Evolutionary conservation across 1,139 yeast genomes (phyloP), one percentile per base, ranked within the genome.

Genomic region (Saccharomyces hybrid): DNA sequence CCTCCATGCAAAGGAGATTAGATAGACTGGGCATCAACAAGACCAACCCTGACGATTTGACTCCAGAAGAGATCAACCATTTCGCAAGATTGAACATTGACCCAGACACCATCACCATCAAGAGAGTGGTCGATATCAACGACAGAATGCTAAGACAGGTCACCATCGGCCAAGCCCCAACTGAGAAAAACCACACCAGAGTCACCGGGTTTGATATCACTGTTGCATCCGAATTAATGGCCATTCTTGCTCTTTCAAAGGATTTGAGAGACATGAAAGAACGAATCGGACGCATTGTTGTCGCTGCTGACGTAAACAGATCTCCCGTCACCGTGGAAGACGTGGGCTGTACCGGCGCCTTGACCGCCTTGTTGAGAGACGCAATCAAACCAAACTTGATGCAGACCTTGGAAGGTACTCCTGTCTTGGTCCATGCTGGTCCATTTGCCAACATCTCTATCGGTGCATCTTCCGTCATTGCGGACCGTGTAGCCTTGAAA

Each of bases 401-500:
- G 99, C 99, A 93, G 76, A 89, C 98, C 53, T 80, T 93, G 64
- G 99, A 93, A 75, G 99, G 99, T 60, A 90, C 98, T 27, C 99
- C 99, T 34, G 99, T 93, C 48, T 85, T 93, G 65, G 96, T 93
- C 53, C 99, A 93, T 70, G 98, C 98, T 56, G 99, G 99, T 61
- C 99, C 99, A 51, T 93, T 93, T 71, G 99, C 99, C 64, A 93
- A 93, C 73, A 93, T 93, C 62, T 88, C 96, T 50, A 93, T 93
- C 70, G 99, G 98, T 68, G 97, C 98, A 6, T 85, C 89, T 59
- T 91, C 98, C 41, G 90, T 93, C 50, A 77, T 93, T 59, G 98
- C 99, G 61, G 99, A 93, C 73, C 88, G 88, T 73, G 84, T 93
- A 80, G 98, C 97, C 5, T 81, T 93, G 70, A 91, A 91, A 75